These are phyloP conservation scores for Calonectria ilicicola DNA, from an alignment of 2,329 filamentous ascomycete species.

Conservation along the genomic window DNA sequence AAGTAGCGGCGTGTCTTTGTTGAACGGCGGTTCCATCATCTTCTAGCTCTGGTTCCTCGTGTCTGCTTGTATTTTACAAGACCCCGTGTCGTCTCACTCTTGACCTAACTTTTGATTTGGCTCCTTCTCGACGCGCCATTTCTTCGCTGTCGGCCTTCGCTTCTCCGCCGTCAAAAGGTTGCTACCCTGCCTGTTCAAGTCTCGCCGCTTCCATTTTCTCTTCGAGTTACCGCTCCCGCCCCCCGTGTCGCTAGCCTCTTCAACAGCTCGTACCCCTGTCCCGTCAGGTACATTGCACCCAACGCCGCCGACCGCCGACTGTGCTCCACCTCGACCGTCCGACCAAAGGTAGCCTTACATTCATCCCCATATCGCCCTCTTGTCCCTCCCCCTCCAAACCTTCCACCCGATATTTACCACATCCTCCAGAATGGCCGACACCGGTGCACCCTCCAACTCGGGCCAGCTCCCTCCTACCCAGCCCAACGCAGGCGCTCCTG, in stretches of 20 bases:
- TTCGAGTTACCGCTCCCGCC: conserved; percentile 17
- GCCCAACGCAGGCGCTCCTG: conserved; percentile 76
- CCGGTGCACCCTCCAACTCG: conserved; percentile 70
- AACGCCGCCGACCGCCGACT: conserved; percentile 43
- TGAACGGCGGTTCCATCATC: conserved; percentile 19
- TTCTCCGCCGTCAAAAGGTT: neutral
- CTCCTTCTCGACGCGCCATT: neutral
- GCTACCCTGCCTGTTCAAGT: conserved; percentile 5
- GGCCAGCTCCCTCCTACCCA: conserved; percentile 78
- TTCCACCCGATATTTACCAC: conserved; percentile 27
- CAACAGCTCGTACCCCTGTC: conserved; percentile 29
- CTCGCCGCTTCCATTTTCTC: conserved; percentile 23
- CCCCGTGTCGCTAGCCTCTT: conserved; percentile 26
- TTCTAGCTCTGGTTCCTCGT: conserved; percentile 6
- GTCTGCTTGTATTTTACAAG: conserved; percentile 9
- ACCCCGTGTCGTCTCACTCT: neutral
- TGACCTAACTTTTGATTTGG: neutral
- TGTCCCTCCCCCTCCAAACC: conserved; percentile 31
- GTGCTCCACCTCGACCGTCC: conserved; percentile 44
- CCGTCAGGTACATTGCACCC: conserved; percentile 43
- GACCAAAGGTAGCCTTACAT: conserved; percentile 43
- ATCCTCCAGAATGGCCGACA: conserved; percentile 78
- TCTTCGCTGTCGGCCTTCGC: neutral
- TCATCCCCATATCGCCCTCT: conserved; percentile 33
- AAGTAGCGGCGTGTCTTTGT: conserved; percentile 22